Evolutionary conservation across 352 stramenopile species (phyloP), one percentile per base, ranked within the genome.

Genomic region (Globisporangium spinosum): DNA sequence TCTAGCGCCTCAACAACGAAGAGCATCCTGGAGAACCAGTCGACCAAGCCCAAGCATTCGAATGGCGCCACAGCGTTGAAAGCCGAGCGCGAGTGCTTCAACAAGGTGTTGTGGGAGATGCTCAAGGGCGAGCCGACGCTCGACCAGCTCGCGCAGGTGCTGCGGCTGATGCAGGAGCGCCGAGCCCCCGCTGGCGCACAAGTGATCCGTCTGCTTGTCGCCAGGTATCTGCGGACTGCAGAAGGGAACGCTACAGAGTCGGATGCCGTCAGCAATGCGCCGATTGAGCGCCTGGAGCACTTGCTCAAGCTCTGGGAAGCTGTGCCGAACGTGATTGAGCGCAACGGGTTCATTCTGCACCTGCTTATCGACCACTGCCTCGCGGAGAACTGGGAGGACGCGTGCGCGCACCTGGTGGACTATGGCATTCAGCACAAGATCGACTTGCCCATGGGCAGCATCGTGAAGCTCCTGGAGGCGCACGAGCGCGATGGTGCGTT

Each of bases 271-370:
- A 8, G 3, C n/a, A 35, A 32, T 12, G 32, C 43, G 8, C 70
- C 74, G 64, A 66, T 34, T 1, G 56, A 67, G 56, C 65, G 75
- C 1, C 38, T 85, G 22, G 59, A 75, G 58, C 71, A 64, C 59
- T 76, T 77, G 22, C 60, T 87, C 9, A 58, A 66, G 6, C 77
- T 85, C 27, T 87, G 77, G 79, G 60, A 67, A 54, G 55, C 70
- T 7, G 71, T 67, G 29, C 62, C 75, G 34, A 71, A 65, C 25
- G 77, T 87, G 25, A 64, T 87, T 20, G 64, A 47, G 51, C 73
- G 66, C 22, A 76, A 80, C 32, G 76, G 68, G 2, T 87, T 87
- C 66, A 64, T 87, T n/a, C 64, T 85, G 38, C 73, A 82, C 29
- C 43, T 87, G 62, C 49, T 87, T 9, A 58, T 87, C 7, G 75